Evolutionary conservation across 164 flowering plant species (phyloP).

Genomic region (Annona cherimola): DNA sequence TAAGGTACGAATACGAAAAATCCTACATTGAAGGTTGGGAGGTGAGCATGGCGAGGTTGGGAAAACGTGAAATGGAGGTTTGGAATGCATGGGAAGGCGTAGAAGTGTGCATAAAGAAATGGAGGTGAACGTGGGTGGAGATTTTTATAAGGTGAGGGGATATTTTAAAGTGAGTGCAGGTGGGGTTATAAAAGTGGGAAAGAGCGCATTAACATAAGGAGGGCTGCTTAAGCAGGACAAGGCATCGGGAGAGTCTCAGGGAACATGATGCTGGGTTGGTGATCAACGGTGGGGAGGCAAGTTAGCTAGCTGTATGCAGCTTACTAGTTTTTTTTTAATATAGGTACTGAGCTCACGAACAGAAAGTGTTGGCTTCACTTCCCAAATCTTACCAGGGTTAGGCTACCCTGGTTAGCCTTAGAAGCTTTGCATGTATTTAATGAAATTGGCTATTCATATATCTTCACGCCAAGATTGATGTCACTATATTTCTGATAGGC

Average conservation of each 20-base stretch:
- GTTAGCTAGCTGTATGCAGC: neutral
- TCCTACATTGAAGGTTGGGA: neutral
- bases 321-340: neutral
- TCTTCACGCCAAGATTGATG: too few relatives aligned
- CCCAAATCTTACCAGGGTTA: neutral
- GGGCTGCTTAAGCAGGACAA: conserved; percentile 19
- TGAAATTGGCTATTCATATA: neutral
- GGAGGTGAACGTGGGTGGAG: conserved; percentile 8
- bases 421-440: neutral
- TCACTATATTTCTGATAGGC: too few relatives aligned
- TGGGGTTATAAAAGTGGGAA: conserved; percentile 7
- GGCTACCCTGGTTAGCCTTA: neutral
- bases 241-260: conserved; percentile 2
- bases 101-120: neutral
- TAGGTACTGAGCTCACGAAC: neutral
- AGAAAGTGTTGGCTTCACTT: neutral
- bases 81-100: conserved; percentile 13
- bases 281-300: conserved; percentile 11
- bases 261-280: conserved; percentile 1
- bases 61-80: conserved; percentile 1
- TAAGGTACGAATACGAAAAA: too few relatives aligned
- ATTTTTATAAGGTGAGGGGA: conserved; percentile 3
- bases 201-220: conserved; percentile 7
- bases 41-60: conserved; percentile 16
- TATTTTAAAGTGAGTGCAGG: conserved; percentile 14